Evolutionary conservation across 768 basidiomycete genomes (phyloP).

Genomic region (Lentinula boryana): DNA sequence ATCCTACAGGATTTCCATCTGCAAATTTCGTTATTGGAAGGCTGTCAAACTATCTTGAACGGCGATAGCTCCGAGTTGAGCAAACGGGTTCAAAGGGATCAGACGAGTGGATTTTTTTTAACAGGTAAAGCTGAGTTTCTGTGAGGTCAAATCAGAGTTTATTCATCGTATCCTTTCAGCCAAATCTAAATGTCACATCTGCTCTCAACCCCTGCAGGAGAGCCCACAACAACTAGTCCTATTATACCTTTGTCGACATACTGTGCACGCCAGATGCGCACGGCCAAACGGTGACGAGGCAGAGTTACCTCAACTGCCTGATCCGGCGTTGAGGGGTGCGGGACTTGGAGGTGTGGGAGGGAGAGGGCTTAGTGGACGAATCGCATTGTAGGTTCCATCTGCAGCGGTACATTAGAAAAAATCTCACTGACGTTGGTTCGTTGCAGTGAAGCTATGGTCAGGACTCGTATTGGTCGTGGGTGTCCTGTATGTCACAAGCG

Average conservation of each 20-base stretch:
- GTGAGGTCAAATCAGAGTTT: not conserved
- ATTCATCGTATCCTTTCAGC: conserved; percentile 31
- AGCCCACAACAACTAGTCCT: conserved; percentile 56
- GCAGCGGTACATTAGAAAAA: conserved; percentile 1
- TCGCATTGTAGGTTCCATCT: conserved; percentile 64
- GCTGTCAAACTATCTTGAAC: conserved; percentile 82
- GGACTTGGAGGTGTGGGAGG: conserved; percentile 28
- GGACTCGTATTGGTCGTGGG: conserved; percentile 54
- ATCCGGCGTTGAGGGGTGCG: conserved; percentile 43
- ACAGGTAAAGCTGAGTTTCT: conserved; percentile 44
- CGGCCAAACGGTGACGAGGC: conserved; percentile 45
- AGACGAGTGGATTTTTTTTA: conserved; percentile 75
- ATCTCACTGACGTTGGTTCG: conserved; percentile 5
- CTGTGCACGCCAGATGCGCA: conserved; percentile 77
- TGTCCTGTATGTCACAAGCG: conserved; percentile 75
- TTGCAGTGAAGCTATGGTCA: conserved; percentile 63
- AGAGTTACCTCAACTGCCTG: conserved; percentile 51
- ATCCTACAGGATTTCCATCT: conserved; percentile 95
- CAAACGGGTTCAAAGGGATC: conserved; percentile 61
- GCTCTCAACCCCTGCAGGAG: conserved; percentile 51
- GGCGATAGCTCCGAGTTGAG: conserved; percentile 78
- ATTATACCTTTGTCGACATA: conserved; percentile 83
- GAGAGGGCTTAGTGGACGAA: conserved; percentile 57
- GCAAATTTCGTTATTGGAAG: conserved; percentile 88
- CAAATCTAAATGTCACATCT: conserved; percentile 61